These are phyloP conservation scores for Penicillium brasilianum DNA, from an alignment of 2,329 filamentous ascomycete species.

Conservation along the genomic window DNA sequence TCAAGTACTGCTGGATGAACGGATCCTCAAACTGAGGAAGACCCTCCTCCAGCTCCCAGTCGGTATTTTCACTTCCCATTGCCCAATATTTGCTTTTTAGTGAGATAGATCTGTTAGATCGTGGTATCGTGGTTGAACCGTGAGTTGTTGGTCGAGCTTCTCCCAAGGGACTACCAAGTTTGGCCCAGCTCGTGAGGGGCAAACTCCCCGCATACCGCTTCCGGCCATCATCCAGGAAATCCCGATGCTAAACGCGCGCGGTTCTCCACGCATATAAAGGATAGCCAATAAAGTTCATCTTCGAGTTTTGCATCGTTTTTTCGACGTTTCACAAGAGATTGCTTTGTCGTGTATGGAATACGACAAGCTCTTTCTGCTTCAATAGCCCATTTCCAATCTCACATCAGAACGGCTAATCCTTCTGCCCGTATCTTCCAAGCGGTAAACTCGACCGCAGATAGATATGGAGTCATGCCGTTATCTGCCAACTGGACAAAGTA, in stretches of 20 bases:
- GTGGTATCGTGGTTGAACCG: background rate
- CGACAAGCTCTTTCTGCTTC: background rate
- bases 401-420: background rate
- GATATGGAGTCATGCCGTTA: background rate
- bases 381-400: background rate
- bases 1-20: slow-evolving; percentile 81
- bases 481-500: background rate
- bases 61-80: slow-evolving; percentile 28
- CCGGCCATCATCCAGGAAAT: background rate
- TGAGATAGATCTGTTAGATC: background rate
- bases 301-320: background rate
- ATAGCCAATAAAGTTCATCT: background rate
- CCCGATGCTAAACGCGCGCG: slow-evolving; percentile 4
- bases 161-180: slow-evolving; percentile 1
- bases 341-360: too few relatives aligned
- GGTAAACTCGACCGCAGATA: background rate
- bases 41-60: slow-evolving; percentile 49
- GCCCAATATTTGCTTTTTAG: background rate
- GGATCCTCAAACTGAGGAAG: slow-evolving; percentile 64
- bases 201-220: slow-evolving; percentile 10
- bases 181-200: slow-evolving; percentile 1
- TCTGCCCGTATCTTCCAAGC: background rate
- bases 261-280: background rate
- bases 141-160: background rate
- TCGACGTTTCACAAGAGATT: too few relatives aligned